Conservation (phyloP, 345 rosid species). For the Iberis pinnata region DNA sequence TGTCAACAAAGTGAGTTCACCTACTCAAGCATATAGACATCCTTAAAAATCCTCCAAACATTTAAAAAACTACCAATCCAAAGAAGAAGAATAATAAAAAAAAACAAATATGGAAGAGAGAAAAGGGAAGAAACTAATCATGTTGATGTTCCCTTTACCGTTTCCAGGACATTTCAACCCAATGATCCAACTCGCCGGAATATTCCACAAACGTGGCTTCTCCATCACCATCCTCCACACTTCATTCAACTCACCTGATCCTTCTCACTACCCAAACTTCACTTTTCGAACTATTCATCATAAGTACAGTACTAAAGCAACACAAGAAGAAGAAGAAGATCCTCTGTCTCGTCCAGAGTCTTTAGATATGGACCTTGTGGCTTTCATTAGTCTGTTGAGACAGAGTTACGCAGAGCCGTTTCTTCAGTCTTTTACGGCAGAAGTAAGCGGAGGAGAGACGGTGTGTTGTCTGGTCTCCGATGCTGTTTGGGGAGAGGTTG, state of each 20-base stretch:
- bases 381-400: constrained; percentile 26
- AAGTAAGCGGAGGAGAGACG: constrained; percentile 26
- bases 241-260: constrained; percentile 43
- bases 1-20: too few relatives aligned
- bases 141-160: constrained; percentile 53
- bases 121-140: constrained; percentile 27
- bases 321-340: constrained; percentile 9
- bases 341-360: neutral
- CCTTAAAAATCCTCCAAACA: too few relatives aligned
- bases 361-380: constrained; percentile 15
- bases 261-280: constrained; percentile 40
- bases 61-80: too few relatives aligned
- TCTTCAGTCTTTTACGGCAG: constrained; percentile 26
- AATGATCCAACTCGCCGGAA: constrained; percentile 51
- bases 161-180: constrained; percentile 55
- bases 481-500: constrained; percentile 33
- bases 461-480: constrained; percentile 47
- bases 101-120: constrained; percentile 17
- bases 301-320: too few relatives aligned
- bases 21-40: too few relatives aligned
- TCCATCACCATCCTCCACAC: constrained; percentile 47
- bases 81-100: too few relatives aligned
- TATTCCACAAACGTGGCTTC: constrained; percentile 45
- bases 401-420: constrained; percentile 35
- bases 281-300: constrained; percentile 36